These are phyloP conservation scores for Metschnikowia corniflorae DNA, from an alignment of 805 yeast genomes.

Conservation along the genomic window DNA sequence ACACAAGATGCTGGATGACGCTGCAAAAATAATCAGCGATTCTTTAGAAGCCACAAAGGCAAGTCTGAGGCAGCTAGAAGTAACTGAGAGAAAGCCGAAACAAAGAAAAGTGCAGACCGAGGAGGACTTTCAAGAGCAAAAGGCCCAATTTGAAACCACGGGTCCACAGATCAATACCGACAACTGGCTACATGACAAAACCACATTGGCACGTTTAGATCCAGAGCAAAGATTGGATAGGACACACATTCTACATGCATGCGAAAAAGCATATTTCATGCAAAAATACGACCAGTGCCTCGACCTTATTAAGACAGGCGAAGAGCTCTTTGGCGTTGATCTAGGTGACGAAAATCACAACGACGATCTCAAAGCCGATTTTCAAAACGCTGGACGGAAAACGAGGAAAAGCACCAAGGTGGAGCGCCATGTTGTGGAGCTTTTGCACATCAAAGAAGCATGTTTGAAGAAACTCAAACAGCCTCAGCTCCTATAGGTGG, in stretches of 20 bases:
- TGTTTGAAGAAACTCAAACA: conserved; percentile 23
- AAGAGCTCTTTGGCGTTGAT: conserved; percentile 27
- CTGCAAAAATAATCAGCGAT: neutral
- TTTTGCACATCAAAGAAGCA: conserved; percentile 41
- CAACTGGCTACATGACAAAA: conserved; percentile 37
- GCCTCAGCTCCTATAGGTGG: too few species aligned
- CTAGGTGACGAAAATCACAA: conserved; percentile 22
- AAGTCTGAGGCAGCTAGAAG: conserved; percentile 2
- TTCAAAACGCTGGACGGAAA: conserved; percentile 23
- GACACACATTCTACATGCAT: conserved; percentile 51
- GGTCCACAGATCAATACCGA: conserved; percentile 59
- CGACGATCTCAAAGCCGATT: conserved; percentile 19
- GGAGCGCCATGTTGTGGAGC: conserved; percentile 49
- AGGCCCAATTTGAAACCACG: conserved; percentile 40
- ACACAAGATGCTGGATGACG: neutral
- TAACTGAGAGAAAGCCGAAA: conserved; percentile 12
- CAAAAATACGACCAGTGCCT: conserved; percentile 52
- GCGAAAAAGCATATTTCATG: conserved; percentile 60
- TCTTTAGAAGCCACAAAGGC: neutral
- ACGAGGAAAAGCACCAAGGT: conserved; percentile 33
- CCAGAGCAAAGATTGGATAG: conserved; percentile 49
- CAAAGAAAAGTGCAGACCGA: conserved; percentile 67
- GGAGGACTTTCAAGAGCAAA: conserved; percentile 57
- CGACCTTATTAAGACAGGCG: conserved; percentile 37
- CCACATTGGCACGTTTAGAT: conserved; percentile 25